Evolutionary conservation across 163 green algal species (phyloP).

Genomic region (Scenedesmus sp.): DNA sequence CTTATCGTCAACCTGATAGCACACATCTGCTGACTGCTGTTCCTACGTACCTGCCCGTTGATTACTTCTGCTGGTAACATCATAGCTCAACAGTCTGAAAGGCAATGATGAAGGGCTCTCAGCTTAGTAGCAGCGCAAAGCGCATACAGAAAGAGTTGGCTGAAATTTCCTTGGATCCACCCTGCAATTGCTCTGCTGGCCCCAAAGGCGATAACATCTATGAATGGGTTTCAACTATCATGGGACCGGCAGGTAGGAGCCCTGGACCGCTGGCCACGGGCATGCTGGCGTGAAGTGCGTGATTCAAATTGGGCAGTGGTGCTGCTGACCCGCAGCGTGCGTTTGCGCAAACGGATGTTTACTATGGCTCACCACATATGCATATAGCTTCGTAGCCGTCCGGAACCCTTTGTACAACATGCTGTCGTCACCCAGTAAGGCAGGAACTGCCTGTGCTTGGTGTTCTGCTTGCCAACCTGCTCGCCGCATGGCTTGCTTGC

Average conservation of each 20-base stretch:
- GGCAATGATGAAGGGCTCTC: slow-evolving; percentile 63
- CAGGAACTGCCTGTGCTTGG: neutral
- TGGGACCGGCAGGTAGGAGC: slow-evolving; percentile 76
- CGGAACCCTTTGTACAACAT: no score
- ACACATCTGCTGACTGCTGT: neutral
- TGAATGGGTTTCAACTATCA: slow-evolving; percentile 97
- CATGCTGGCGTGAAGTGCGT: neutral
- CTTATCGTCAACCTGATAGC: no score
- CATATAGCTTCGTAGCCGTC: no score
- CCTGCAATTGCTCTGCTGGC: slow-evolving; percentile 93
- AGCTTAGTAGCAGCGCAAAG: slow-evolving; percentile 77
- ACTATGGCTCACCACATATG: no score
- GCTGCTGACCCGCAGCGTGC: neutral
- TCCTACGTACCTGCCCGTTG: neutral
- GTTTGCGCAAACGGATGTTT: neutral
- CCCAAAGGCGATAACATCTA: slow-evolving; percentile 99
- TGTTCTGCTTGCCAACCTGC: neutral
- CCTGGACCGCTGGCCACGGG: neutral
- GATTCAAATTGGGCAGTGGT: neutral
- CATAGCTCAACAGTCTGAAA: neutral
- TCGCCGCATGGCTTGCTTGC: slow-evolving; percentile 22
- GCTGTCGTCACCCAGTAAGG: neutral
- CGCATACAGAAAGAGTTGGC: slow-evolving; percentile 98
- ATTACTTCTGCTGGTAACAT: neutral
- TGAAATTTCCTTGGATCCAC: slow-evolving; percentile 95